Evolutionary conservation across 306 rosid genomes (phyloP).

Genomic region (Sophora flavescens): DNA sequence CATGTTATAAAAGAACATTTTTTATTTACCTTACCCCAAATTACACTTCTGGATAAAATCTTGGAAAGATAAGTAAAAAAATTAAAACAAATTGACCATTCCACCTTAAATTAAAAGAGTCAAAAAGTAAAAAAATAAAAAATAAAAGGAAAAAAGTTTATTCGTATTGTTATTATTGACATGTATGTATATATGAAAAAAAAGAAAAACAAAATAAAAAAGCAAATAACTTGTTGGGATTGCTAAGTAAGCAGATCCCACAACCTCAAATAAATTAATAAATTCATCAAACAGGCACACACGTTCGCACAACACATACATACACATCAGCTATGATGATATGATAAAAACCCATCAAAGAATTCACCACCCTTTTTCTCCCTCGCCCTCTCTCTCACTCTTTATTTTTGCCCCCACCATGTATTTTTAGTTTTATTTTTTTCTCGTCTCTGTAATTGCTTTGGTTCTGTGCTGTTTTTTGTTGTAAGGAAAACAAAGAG

Average conservation of each 20-base stretch:
- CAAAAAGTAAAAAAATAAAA: too few species aligned
- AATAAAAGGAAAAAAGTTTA: not conserved
- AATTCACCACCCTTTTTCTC: slow-evolving; percentile 71
- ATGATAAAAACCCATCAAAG: slow-evolving; percentile 69
- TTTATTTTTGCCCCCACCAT: not conserved
- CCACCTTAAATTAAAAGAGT: slow-evolving; percentile 48
- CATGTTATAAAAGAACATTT: too few species aligned
- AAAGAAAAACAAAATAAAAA: not conserved
- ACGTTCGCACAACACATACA: slow-evolving; percentile 42
- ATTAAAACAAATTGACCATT: slow-evolving; percentile 47
- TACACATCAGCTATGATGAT: slow-evolving; percentile 9
- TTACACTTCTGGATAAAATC: not conserved
- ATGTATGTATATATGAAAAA: not conserved
- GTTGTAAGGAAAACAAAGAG: slow-evolving; percentile 3
- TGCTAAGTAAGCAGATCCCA: slow-evolving; percentile 89
- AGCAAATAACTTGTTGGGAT: slow-evolving; percentile 58
- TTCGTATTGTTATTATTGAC: slow-evolving; percentile 8
- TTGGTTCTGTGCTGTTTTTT: slow-evolving; percentile 43
- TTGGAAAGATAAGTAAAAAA: not conserved
- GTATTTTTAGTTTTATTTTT: slow-evolving; percentile 44
- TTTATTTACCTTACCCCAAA: not conserved
- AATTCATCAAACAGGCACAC: slow-evolving; percentile 67
- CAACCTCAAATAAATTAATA: slow-evolving; percentile 67
- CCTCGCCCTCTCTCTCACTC: not conserved
- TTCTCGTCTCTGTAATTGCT: slow-evolving; percentile 63